Evolutionary conservation across 768 basidiomycete genomes (phyloP), one percentile per base, ranked within the genome.

Genomic region (Mycena rosella): DNA sequence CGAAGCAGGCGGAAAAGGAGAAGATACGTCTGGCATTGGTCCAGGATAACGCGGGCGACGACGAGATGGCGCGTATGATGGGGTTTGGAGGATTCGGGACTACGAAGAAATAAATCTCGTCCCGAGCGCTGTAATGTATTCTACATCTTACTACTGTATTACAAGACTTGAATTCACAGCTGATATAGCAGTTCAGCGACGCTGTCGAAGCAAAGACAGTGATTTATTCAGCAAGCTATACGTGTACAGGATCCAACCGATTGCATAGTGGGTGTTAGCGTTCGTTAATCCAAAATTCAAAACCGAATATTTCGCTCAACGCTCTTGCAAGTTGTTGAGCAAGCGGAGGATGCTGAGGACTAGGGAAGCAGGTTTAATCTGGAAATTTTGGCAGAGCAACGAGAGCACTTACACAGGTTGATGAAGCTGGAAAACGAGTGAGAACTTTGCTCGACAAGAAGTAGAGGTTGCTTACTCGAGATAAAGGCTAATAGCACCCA

Each of bases 51-150:
- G 86, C 84, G 42, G 84, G 85, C 61, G 89, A 90, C 61, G 77
- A 85, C 65, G 91, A 92, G 68, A 92, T 96, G 89, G 84, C 91
- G 63, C 81, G 82, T 30, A 85, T 94, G 82, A 96, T 97, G 95
- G 96, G 96, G 36, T 98, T 98, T 77, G 90, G 88, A 51, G 94
- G 95, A 1, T 98, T 98, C 75, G 95, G 94, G 44, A 83, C 92
- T 29, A 87, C 88, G n/a, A 96, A 95, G 81, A 94, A 91, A 78
- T 95, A 78, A 86, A 34, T 47, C 13, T 27, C 40, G 65, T 48
- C 49, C 51, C n/a, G 58, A 26, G 56, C 64, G 68, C 60, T 74
- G 76, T n/a, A n/a, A n/a, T n/a, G n/a, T 79, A 77, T 77, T 74
- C 72, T 73, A 70, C 71, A 53, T 66, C 57, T 63, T 58, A 72